Base-by-base conservation (phyloP, 139 green algal species). In the Chlamydomonas sp. region DNA sequence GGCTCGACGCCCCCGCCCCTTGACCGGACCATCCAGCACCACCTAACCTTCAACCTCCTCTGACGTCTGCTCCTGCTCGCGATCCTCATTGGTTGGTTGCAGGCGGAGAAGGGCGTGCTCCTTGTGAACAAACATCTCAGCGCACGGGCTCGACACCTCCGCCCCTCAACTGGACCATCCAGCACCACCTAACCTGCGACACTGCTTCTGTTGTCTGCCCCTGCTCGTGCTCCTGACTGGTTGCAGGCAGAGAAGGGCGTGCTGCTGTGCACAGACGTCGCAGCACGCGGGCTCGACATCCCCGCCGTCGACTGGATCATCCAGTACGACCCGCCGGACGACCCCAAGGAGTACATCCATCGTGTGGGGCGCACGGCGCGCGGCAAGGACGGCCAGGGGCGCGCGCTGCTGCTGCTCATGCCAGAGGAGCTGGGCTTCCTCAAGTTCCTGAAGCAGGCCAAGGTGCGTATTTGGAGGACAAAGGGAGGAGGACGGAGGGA, bases 251-350 rank as follows among this genome's bases (percentile, higher is more conserved):
- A 94, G 2, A 90, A 77, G 22, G 94, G 94, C 59, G 87, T 95
- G 24, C 78, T 99, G 75, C 82, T 98, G 49, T 97, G 91, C 72
- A 98, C 95, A 2, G 95, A 99, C 74, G 95, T 99, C n/a, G 94
- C 95, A 3, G 95, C 94, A 1, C 80, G 94, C 30, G 93, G 93
- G n/a, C 79, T 98, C 20, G 93, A 98, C 81, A 97, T 98, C 76
- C 93, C 93, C 20, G 86, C 85, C 3, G 91, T 97, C 38, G 94
- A 98, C 76, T 98, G 94, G 93, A 99, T 98, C 81, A 95, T 99
- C 26, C 94, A 99, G 87, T 98, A 91, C 60, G 95, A 98, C 78
- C 95, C 93, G 0, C 94, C 95, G 3, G 92, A 97, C 67, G 95
- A 99, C 73, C 94, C 93, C 0, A 85, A 84, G 38, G 88, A 96